phyloP scores from a whole-genome alignment of 2,329 filamentous ascomycete species.

The Beauveria sp. region DNA sequence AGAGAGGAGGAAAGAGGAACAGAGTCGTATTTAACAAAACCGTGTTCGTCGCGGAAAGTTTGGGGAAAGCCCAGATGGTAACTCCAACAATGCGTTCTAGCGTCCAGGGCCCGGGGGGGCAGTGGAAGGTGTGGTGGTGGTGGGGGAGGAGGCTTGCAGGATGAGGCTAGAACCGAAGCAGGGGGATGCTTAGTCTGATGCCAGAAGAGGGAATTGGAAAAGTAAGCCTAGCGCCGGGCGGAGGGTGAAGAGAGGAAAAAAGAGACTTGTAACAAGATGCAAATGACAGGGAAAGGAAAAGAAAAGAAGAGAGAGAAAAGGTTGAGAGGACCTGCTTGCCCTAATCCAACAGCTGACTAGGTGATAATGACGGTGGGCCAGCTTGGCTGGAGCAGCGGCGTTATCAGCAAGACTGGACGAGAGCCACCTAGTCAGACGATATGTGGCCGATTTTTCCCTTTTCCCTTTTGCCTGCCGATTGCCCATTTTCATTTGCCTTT shows the following conservation, averaged over 20 bases:
- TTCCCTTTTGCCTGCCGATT: background rate
- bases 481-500: background rate
- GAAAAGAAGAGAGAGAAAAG: background rate
- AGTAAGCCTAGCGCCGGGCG: too few relatives aligned
- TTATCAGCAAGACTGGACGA: slow-evolving; percentile 8
- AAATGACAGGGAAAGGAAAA: background rate
- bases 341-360: slow-evolving; percentile 5
- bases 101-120: background rate
- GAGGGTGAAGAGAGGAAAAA: background rate
- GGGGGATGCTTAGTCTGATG: background rate
- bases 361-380: slow-evolving; percentile 4
- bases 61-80: background rate
- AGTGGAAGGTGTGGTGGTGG: background rate
- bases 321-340: background rate
- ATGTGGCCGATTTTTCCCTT: background rate
- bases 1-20: background rate
- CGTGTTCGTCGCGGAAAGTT: background rate
- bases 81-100: slow-evolving; percentile 7
- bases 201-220: background rate
- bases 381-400: background rate
- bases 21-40: slow-evolving; percentile 4
- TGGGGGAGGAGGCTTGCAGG: background rate
- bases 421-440: background rate
- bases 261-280: background rate
- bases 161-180: slow-evolving; percentile 7